Base-by-base conservation (phyloP, 306 rosid genomes). In the Biancaea sappan region DNA sequence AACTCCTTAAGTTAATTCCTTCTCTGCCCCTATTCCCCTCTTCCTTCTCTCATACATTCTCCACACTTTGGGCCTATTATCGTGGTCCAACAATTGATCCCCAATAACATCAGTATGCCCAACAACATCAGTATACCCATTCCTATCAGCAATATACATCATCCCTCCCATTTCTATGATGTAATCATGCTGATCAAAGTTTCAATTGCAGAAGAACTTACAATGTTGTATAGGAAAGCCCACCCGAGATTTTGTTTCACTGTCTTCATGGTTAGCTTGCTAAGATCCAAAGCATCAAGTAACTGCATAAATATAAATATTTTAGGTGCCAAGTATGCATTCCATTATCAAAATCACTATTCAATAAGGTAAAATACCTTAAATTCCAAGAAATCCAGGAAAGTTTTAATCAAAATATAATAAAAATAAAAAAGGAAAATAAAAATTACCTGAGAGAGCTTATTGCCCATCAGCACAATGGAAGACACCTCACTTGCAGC, bases 401-500 rank as follows among this genome's bases (percentile, higher is more conserved):
- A 58, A 58, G 58, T 26, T 73, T 29, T 22, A 46, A 35, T 66
- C 26, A 54, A 26, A 65, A 64, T 22, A 62, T 16, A 63, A 61
- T 4, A 46, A 24, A 48, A 71, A 70, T 25, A 16, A 66, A 8
- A 38, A 54, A 21, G 46, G 58, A 14, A 81, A 46, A 50, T 28
- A 66, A 9, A 35, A 60, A 43, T 61, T 72, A 94, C 98, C 94
- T 94, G 98, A 6, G 96, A 85, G 58, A 94, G 94, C 82, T 85
- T 91, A 81, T 94, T 87, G 82, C 93, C 94, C 96, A 94, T 86
- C 80, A 94, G 79, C 66, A 94, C 96, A 38, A 94, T 82, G 31
- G 98, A 90, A 81, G 97, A 94, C 79, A 91, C 98, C 81, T 94
- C 98, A 72, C 98, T 88, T 18, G 98, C 98, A 79, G 98, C 98